A percentile compares a stretch with the other conserved stretches of the same genome.
These are phyloP conservation scores for Sphagnum fallax DNA, from an alignment of 228 moss, liverwort and hornwort genomes.

Conservation along the genomic window DNA sequence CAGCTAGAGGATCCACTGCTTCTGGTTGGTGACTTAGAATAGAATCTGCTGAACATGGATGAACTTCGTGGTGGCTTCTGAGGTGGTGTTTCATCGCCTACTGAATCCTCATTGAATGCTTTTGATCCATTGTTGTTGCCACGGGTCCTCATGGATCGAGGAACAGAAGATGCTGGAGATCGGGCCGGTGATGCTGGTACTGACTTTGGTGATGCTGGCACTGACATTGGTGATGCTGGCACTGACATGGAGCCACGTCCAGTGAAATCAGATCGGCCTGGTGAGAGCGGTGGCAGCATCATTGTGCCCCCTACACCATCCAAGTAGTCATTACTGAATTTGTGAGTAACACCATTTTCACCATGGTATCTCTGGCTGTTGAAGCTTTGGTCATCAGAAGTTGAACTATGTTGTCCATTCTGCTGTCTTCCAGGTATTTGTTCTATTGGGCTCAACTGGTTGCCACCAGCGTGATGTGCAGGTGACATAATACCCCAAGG, in stretches of 20 bases:
- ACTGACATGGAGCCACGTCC: conserved; percentile 15
- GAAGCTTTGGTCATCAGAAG: conserved; percentile 10
- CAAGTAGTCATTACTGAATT: neutral
- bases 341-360: conserved; percentile 1
- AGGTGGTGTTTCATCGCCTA: neutral
- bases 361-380: conserved; percentile 2
- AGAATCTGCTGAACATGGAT: conserved; percentile 55
- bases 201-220: no score
- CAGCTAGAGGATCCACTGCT: conserved; percentile 22
- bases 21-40: conserved; percentile 40
- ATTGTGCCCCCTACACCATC: neutral
- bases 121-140: conserved; percentile 10
- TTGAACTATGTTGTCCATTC: conserved; percentile 10
- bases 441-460: neutral
- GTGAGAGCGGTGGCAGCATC: conserved; percentile 16
- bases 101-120: conserved; percentile 1
- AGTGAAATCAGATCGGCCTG: conserved; percentile 20
- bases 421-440: neutral
- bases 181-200: conserved; percentile 5
- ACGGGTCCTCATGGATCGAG: conserved; percentile 22
- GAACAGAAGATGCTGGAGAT: conserved; percentile 4
- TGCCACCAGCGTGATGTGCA: no score
- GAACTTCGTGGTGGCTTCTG: conserved; percentile 20
- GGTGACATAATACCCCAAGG: conserved; percentile 1
- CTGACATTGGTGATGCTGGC: conserved; percentile 18